These are phyloP conservation scores for Podosphaera fusca DNA, from an alignment of 2,329 filamentous ascomycete genomes.

Conservation along the genomic window DNA sequence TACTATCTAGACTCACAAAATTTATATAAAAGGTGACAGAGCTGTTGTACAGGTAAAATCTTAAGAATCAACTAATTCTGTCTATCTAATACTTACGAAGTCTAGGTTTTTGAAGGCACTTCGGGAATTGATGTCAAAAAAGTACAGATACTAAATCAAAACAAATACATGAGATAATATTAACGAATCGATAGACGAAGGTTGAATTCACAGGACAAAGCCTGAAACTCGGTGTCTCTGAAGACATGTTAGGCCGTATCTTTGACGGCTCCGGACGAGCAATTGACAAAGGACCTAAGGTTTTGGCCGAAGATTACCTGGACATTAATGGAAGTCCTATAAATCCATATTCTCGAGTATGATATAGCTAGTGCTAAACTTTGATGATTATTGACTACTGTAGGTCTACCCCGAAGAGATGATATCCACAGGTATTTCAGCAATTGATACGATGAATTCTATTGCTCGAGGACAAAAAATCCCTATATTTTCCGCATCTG, in stretches of 20 bases:
- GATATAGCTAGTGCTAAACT: conserved; percentile 12
- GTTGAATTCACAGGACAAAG: conserved; percentile 95
- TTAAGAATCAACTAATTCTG: conserved; percentile 1
- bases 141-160: conserved; percentile 25
- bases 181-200: conserved; percentile 41
- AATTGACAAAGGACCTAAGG: conserved; percentile 97
- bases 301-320: conserved; percentile 89
- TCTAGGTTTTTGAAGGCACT: conserved; percentile 88
- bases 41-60: conserved; percentile 71
- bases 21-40: conserved; percentile 42
- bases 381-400: neutral
- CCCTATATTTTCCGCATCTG: conserved; percentile 93
- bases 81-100: conserved; percentile 10
- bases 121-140: conserved; percentile 96
- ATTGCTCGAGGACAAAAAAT: conserved; percentile 99
- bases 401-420: conserved; percentile 98
- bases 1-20: neutral
- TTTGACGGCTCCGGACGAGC: conserved; percentile 95
- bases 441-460: conserved; percentile 95
- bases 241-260: conserved; percentile 98
- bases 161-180: neutral
- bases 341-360: conserved; percentile 88
- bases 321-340: conserved; percentile 98
- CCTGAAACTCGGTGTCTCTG: conserved; percentile 94
- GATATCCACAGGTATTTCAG: conserved; percentile 98